phyloP scores from a whole-genome alignment of 1,284 basidiomycete species.

The Xanthoconium separans region DNA sequence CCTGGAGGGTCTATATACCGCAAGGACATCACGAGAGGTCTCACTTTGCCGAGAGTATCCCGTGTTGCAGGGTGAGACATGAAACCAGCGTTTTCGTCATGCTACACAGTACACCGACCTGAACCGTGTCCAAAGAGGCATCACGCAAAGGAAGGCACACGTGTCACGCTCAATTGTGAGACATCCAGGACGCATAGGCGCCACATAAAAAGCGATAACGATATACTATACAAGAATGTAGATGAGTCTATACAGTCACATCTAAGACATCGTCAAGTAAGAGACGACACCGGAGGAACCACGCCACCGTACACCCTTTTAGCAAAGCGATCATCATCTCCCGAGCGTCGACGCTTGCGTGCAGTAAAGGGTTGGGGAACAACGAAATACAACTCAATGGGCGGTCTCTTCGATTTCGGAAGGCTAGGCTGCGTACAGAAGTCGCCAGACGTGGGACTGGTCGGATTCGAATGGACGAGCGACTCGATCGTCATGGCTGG shows the following conservation, averaged over 20 bases:
- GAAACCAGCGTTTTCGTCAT: background rate
- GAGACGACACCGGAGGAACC: slow-evolving; percentile 13
- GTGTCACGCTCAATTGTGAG: background rate
- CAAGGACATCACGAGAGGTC: slow-evolving; percentile 4
- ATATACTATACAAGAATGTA: slow-evolving; percentile 29
- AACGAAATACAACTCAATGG: slow-evolving; percentile 45
- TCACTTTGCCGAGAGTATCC: slow-evolving; percentile 10
- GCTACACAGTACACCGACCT: background rate
- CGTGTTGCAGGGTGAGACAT: slow-evolving; percentile 13
- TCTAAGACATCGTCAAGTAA: slow-evolving; percentile 6
- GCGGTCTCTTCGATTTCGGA: slow-evolving; percentile 26
- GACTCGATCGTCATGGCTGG: slow-evolving; percentile 57
- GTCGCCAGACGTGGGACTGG: slow-evolving; percentile 43
- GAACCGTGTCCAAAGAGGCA: background rate
- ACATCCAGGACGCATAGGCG: slow-evolving; percentile 1
- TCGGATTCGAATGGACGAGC: slow-evolving; percentile 61
- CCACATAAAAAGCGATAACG: slow-evolving; percentile 25
- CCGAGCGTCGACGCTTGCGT: slow-evolving; percentile 34
- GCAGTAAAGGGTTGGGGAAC: slow-evolving; percentile 26
- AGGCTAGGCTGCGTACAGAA: slow-evolving; percentile 12
- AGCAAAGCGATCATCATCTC: slow-evolving; percentile 27
- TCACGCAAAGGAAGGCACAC: background rate
- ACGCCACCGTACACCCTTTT: slow-evolving; percentile 25
- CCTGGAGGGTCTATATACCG: background rate
- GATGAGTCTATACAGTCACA: slow-evolving; percentile 4